Evolutionary conservation across 2,329 filamentous ascomycete species (phyloP).

Genomic region (Monosporascus sp.): DNA sequence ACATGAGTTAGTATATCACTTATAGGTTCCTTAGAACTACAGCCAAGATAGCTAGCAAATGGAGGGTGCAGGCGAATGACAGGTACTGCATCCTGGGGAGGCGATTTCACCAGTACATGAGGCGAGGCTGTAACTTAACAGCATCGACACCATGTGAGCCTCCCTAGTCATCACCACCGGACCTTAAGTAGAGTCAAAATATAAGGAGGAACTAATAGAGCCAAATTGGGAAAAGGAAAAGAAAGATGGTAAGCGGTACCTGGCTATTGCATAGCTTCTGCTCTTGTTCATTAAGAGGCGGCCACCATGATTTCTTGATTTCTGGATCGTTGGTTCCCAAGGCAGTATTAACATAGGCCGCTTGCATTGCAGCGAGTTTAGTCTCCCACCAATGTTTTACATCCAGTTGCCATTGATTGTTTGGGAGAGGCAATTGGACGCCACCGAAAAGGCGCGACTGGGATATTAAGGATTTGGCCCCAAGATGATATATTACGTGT

Average conservation of each 20-base stretch:
- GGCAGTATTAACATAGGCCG: conserved; percentile 1
- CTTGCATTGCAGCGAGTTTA: conserved; percentile 5
- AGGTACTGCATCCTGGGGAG: no score
- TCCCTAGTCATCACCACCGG: no score
- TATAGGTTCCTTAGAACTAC: neutral
- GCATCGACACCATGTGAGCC: no score
- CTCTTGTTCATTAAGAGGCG: conserved; percentile 1
- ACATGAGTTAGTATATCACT: neutral
- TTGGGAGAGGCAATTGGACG: conserved; percentile 15
- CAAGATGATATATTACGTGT: neutral
- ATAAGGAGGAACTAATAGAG: neutral
- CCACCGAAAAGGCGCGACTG: neutral
- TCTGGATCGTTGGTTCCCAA: neutral
- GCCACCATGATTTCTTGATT: neutral
- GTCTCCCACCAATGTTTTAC: conserved; percentile 5
- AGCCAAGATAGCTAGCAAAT: neutral
- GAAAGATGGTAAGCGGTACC: neutral
- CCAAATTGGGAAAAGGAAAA: neutral
- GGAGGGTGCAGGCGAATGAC: no score
- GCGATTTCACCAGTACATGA: no score
- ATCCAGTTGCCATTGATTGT: conserved; percentile 10
- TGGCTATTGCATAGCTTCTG: conserved; percentile 4
- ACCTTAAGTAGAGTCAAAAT: no score
- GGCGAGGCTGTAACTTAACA: no score
- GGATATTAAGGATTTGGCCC: conserved; percentile 1